Evolutionary conservation across 805 yeast genomes (phyloP), one percentile per base, ranked within the genome.

Genomic region (Jamesozyma hellenica): DNA sequence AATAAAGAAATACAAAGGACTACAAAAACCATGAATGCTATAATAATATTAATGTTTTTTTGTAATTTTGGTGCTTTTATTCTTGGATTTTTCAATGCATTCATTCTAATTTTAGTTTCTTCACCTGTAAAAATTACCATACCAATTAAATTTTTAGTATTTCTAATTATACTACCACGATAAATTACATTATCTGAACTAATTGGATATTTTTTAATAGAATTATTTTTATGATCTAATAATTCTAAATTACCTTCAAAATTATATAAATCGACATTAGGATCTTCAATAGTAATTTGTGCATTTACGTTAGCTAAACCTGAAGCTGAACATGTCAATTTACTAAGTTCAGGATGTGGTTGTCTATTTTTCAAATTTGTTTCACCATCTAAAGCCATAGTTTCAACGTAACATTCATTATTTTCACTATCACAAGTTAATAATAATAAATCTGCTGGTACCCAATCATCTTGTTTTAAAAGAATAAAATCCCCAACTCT

Each of bases 331-430:
- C 69, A 64, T 32, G 79, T 66, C 10, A 60, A 46, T 13, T 72
- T 71, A 31, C 78, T 69, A 2, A 90, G 49, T 44, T 78, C 83
- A 2, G 71, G 67, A 45, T 79, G 82, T 0, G 95, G 83, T 15
- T 65, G 63, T 50, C 75, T 78, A 7, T 83, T 70, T 58, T 92
- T 92, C 44, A 92, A 67, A 55, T 87, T 90, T 0, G 97, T 92
- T 60, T 92, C 98, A 37, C 99, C 99, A 61, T 92, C 98, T 36
- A 92, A 68, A 1, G 95, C 98, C 90, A 90, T 87, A 1, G 99
- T 92, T 59, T 92, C 99, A 15, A 88, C 77, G 47, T 75, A 84
- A 42, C 78, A 74, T 30, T 81, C 87, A 45, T 71, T 72, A 29
- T 77, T 75, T 29, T 61, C 59, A 4, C 77, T 78, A 37, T 72